Percentiles rank a stretch among this genome's conserved stretches.
Evolutionary conservation across 805 yeast genomes (phyloP).

Genomic region (Saccharomycopsis malanga): DNA sequence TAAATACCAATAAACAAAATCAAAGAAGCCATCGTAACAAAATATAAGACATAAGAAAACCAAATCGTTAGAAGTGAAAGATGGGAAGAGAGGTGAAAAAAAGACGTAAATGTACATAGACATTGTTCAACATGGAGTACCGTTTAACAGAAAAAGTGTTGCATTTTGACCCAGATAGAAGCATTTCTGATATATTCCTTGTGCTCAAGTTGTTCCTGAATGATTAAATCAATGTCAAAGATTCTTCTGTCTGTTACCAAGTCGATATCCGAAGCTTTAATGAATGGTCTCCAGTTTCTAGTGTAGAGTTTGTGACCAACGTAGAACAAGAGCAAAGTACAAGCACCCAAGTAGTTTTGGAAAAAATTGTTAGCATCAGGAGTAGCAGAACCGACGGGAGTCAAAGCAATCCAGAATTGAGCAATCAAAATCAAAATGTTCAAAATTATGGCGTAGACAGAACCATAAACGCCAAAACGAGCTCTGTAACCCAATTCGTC

Average conservation of each 20-base stretch:
- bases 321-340: constrained; percentile 40
- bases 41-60: too few relatives aligned
- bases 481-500: constrained; percentile 49
- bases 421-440: constrained; percentile 47
- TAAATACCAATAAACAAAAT: too few relatives aligned
- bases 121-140: too few relatives aligned
- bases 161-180: constrained; percentile 10
- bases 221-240: constrained; percentile 28
- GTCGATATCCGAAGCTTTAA: constrained; percentile 37
- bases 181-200: constrained; percentile 32
- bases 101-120: background rate
- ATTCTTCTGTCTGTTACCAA: constrained; percentile 40
- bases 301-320: constrained; percentile 42
- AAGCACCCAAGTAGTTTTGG: constrained; percentile 44
- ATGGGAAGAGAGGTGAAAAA: background rate
- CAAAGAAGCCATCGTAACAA: too few relatives aligned
- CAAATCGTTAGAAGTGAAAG: too few relatives aligned
- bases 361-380: constrained; percentile 37
- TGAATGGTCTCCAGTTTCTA: constrained; percentile 30
- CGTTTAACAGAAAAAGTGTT: constrained; percentile 18
- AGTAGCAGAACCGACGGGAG: constrained; percentile 42
- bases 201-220: constrained; percentile 41
- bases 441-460: constrained; percentile 43
- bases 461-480: constrained; percentile 48
- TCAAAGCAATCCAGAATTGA: constrained; percentile 61